These are phyloP conservation scores for Cucurbitaria berberidis DNA, from an alignment of 2,329 filamentous ascomycete genomes.

Conservation along the genomic window DNA sequence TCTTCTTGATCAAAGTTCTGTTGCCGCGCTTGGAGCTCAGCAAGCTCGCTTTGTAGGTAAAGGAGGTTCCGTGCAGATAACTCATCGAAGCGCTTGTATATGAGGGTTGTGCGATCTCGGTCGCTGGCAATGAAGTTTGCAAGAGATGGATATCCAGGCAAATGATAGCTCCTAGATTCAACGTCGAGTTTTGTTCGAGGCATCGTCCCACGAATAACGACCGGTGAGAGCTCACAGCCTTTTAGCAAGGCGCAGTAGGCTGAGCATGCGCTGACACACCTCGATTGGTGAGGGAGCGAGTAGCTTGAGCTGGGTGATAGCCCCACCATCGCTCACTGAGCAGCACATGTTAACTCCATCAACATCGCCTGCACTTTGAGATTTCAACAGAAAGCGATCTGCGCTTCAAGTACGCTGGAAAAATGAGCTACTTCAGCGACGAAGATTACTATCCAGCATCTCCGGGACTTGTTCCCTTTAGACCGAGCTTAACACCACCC, in stretches of 20 bases:
- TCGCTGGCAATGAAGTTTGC: slow-evolving; percentile 25
- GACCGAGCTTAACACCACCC: no score
- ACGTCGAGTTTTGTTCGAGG: not conserved
- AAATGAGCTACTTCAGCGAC: no score
- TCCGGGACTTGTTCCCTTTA: no score
- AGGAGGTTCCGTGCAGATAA: slow-evolving; percentile 21
- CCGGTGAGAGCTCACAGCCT: not conserved
- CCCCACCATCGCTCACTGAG: no score
- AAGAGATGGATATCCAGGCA: slow-evolving; percentile 21
- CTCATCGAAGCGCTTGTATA: slow-evolving; percentile 23
- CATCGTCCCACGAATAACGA: not conserved
- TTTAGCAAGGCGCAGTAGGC: not conserved
- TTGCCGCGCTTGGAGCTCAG: slow-evolving; percentile 12
- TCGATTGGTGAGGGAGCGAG: no score
- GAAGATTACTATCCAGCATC: no score
- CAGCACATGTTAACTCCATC: no score
- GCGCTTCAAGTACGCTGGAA: no score
- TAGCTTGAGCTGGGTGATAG: no score
- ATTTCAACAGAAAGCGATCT: no score
- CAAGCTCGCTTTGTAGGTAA: slow-evolving; percentile 22
- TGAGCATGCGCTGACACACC: not conserved
- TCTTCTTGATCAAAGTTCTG: slow-evolving; percentile 19
- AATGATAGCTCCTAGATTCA: not conserved
- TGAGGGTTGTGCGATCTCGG: slow-evolving; percentile 13
- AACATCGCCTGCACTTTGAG: no score